Evolutionary conservation across 805 yeast genomes (phyloP).

Genomic region (Metschnikowia henanensis): DNA sequence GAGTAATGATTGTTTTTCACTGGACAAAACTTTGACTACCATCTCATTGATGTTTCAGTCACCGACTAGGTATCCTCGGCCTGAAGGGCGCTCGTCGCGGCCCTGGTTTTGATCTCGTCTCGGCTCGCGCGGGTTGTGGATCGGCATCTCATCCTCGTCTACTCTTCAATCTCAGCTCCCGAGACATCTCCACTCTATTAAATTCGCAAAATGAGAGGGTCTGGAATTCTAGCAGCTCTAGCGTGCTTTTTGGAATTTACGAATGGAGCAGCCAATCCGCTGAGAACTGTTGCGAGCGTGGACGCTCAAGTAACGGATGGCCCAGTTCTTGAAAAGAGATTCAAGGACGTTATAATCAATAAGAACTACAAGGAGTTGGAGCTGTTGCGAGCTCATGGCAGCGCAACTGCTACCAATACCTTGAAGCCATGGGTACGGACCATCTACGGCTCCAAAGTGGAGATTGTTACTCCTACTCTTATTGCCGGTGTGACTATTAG

Average conservation of each 20-base stretch:
- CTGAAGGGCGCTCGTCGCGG: not conserved
- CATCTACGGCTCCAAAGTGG: constrained; percentile 52
- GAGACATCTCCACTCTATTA: not conserved
- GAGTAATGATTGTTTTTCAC: too few species aligned
- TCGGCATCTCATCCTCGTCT: too few species aligned
- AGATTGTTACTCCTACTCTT: constrained; percentile 64
- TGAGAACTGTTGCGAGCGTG: constrained; percentile 11
- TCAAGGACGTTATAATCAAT: constrained; percentile 30
- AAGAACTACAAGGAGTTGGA: constrained; percentile 29
- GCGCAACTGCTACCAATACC: constrained; percentile 30
- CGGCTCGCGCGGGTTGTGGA: constrained; percentile 5
- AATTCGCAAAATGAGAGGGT: not conserved
- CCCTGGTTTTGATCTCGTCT: not conserved
- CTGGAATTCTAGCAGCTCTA: constrained; percentile 1
- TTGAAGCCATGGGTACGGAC: constrained; percentile 72
- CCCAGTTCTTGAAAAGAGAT: constrained; percentile 27
- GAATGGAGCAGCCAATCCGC: not conserved
- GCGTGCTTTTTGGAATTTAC: constrained; percentile 1
- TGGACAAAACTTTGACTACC: too few species aligned
- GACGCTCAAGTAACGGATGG: constrained; percentile 15
- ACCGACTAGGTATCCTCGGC: too few species aligned
- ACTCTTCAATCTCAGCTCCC: not conserved
- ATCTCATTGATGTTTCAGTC: too few species aligned
- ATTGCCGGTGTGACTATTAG: constrained; percentile 63
- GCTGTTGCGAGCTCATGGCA: constrained; percentile 20